phyloP scores from a whole-genome alignment of 768 basidiomycete species.

The Leccinum subtestaceum region DNA sequence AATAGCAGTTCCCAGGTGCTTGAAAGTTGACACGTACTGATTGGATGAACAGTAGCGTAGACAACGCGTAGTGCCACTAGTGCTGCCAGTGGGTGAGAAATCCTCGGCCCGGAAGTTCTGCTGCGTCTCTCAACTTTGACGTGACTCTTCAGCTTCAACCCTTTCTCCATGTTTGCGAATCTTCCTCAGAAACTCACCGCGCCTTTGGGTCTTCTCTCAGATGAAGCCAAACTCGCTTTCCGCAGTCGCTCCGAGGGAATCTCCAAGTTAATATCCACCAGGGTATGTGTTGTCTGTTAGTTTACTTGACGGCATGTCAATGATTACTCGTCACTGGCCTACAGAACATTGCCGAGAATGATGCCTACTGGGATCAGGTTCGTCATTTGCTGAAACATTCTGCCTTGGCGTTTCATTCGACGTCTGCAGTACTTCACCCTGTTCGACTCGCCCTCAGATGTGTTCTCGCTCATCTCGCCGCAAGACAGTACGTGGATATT shows the following conservation, averaged over 20 bases:
- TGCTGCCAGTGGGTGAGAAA: not conserved
- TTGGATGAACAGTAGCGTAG: too few species aligned
- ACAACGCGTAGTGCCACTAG: too few species aligned
- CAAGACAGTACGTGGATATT: constrained; percentile 65
- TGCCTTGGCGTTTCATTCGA: not conserved
- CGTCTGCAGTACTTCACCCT: constrained; percentile 66
- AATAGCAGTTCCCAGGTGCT: not conserved
- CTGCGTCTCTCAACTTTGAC: not conserved
- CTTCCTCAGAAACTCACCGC: constrained; percentile 70
- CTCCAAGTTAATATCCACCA: constrained; percentile 64
- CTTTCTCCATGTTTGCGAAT: constrained; percentile 56
- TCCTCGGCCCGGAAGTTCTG: not conserved
- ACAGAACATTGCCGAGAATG: constrained; percentile 71
- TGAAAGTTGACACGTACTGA: too few species aligned
- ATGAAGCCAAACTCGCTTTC: constrained; percentile 89
- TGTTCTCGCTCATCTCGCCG: constrained; percentile 83
- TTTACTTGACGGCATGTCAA: not conserved
- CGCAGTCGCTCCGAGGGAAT: constrained; percentile 80
- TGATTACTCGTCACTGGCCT: constrained; percentile 5
- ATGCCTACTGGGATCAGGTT: constrained; percentile 91
- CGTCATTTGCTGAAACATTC: constrained; percentile 19
- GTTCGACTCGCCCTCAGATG: constrained; percentile 88
- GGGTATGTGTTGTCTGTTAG: constrained; percentile 48
- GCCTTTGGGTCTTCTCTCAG: constrained; percentile 75
- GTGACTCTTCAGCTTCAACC: not conserved